Base-by-base conservation (phyloP, 768 basidiomycete species). In the Mycena epipterygia region DNA sequence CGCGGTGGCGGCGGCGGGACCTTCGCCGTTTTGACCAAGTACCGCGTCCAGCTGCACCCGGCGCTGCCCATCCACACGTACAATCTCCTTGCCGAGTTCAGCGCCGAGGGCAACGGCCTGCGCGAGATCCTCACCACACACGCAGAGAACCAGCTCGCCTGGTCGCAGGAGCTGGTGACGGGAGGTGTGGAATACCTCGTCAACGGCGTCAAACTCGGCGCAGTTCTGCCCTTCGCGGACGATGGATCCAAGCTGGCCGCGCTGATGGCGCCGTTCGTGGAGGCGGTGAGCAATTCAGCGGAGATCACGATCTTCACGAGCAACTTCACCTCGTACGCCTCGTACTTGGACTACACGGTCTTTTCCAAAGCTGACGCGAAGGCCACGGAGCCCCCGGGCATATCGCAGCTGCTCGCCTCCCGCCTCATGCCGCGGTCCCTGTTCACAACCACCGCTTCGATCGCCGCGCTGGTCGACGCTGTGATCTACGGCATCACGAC, bases 1-100 rank as follows among this genome's bases (percentile, higher is more conserved):
- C 64, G 64, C 64, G 64, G 64, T 35, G 64, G 64, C 53, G 64
- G 64, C 55, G 64, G 64, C 64, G 55, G 64, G 53, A 48, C 64
- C 41, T 65, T 56, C 64, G 64, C 53, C 64, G 55, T 65, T 37
- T 46, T 65, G 52, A 65, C 64, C 53, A 48, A 56, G 53, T 57
- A 57, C 55, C 64, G 55, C 55, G 52, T 65, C 55, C 52, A 65
- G 55, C 53, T 57, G 55, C 55, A 56, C 64, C 53, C 64, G 55
- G 53, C 53, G 42, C 64, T 65, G 52, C 52, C 64, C 32, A 55
- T 65, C 52, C 64, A 65, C 42, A 65, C 55, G 51, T 64, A 64
- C 62, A 53, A 42, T 53, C 62, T 64, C 62, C 51, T 64, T 53
- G 62, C 51, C 49, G 51, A 64, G 62, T 64, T 64, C 62, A 64